Evolutionary conservation across 2,329 filamentous ascomycete genomes (phyloP), one percentile per base, ranked within the genome.

Genomic region (Alternaria longipes): DNA sequence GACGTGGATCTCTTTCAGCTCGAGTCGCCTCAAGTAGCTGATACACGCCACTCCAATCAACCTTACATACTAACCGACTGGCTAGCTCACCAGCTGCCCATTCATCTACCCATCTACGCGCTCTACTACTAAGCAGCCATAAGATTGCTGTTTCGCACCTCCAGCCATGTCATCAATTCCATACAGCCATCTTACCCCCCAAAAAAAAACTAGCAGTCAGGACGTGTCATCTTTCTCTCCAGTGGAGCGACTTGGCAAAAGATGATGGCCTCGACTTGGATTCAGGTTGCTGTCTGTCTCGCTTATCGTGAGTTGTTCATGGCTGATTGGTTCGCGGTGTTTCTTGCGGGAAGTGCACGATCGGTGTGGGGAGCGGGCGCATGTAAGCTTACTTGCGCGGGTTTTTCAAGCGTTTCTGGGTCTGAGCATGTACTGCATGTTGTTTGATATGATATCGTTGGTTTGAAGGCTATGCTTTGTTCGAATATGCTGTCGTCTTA

Each of bases 101-200:
- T 30, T 30, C 28, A 16, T 20, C 22, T 36, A 26, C 7, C 20
- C 26, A 26, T 20, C 22, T 36, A 49, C 30, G 8, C 16, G 11
- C 12, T 8, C 20, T 38, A 7, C 30, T 38, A 50, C 20, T 51
- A 18, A 56, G 54, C 54, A 49, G 54, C 54, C 54, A 38, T 20
- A 51, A 56, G 50, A 56, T 14, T 50, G 26, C 36, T 24, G 16
- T 51, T 56, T 36, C 12, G 45, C 54, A 50, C 34, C 20, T 26
- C 18, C 5, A 18, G 44, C 28, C 36, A 11, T 22, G 18, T 41
- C 30, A 50, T 49, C 14, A 42, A 55, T 38, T 24, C 20, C 14
- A 38, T 30, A 16, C 46, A 18, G 16, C 20, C 12, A 11, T n/a
- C 22, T n/a, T 16, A 36, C 22, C n/a, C n/a, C 22, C 12, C 8